Evolutionary conservation across 768 basidiomycete species (phyloP).

Genomic region (Galerina marginata): DNA sequence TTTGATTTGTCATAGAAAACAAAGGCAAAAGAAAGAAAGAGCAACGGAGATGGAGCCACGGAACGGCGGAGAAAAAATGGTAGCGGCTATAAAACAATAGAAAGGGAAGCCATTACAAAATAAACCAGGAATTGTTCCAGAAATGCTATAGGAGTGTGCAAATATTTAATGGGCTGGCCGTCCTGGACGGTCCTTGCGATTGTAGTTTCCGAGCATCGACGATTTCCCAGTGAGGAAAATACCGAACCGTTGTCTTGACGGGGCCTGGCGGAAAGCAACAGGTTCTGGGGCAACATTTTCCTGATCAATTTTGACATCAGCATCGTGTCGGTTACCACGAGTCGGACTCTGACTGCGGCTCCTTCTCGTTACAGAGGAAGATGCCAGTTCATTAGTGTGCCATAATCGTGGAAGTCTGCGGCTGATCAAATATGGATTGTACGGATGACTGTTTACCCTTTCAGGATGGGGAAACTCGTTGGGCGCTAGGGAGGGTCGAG

Average conservation of each 20-base stretch:
- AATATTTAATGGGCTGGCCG: conserved; percentile 19
- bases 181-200: conserved; percentile 13
- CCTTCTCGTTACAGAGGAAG: background rate
- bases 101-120: background rate
- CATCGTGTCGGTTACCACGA: background rate
- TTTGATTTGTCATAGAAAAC: no score
- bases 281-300: conserved; percentile 30
- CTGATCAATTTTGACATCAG: conserved; percentile 33
- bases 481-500: conserved; percentile 19
- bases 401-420: conserved; percentile 12
- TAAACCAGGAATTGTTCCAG: background rate
- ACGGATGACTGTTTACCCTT: background rate
- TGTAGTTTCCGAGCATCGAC: conserved; percentile 26
- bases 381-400: conserved; percentile 13
- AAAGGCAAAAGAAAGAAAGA: no score
- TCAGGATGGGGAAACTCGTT: conserved; percentile 5
- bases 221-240: conserved; percentile 45
- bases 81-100: background rate
- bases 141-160: background rate
- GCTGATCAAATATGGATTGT: background rate
- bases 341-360: conserved; percentile 10
- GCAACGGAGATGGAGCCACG: no score
- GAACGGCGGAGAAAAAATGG: background rate
- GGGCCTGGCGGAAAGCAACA: conserved; percentile 24
- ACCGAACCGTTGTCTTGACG: conserved; percentile 41